Percentiles rank a stretch among this genome's conserved stretches.
Conservation (phyloP, 306 rosid genomes). For the Albizia julibrissin region DNA sequence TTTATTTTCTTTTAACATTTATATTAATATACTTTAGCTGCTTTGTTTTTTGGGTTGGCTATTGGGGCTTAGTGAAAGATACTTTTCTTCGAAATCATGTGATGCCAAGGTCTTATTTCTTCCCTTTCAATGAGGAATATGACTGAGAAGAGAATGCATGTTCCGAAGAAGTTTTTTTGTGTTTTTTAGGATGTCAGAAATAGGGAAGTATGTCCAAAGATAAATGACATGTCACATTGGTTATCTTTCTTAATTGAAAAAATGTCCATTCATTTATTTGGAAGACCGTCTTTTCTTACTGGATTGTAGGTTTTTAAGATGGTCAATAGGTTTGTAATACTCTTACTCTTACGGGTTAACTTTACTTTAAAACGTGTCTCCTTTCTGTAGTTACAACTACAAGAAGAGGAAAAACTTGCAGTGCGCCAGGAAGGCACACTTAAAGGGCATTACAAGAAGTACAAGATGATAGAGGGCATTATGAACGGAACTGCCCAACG, state of each 20-base stretch:
- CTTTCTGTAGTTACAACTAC: constrained; percentile 40
- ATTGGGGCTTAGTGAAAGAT: constrained; percentile 17
- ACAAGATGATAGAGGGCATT: constrained; percentile 44
- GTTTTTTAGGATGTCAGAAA: not conserved
- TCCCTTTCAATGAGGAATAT: not conserved
- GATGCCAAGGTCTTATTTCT: not conserved
- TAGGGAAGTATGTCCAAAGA: not conserved
- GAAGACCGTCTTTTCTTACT: not conserved
- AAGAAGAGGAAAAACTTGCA: constrained; percentile 58
- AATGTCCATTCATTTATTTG: not conserved
- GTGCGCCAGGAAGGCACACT: constrained; percentile 45
- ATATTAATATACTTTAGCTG: not conserved
- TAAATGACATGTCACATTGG: not conserved
- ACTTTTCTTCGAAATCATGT: not conserved
- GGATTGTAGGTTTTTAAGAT: not conserved
- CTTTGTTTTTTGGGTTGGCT: not conserved
- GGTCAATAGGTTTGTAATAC: not conserved
- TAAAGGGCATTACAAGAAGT: constrained; percentile 50
- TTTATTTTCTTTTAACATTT: not conserved
- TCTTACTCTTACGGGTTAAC: not conserved
- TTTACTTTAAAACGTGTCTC: constrained; percentile 7
- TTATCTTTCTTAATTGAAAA: not conserved
- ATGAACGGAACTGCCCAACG: constrained; percentile 50
- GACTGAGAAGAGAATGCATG: not conserved
- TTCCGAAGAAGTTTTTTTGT: no score